A percentile compares a stretch with the other conserved stretches of the same genome.
Conservation (phyloP, 208 protist species). For the Vickermania ingenoplastis region DNA sequence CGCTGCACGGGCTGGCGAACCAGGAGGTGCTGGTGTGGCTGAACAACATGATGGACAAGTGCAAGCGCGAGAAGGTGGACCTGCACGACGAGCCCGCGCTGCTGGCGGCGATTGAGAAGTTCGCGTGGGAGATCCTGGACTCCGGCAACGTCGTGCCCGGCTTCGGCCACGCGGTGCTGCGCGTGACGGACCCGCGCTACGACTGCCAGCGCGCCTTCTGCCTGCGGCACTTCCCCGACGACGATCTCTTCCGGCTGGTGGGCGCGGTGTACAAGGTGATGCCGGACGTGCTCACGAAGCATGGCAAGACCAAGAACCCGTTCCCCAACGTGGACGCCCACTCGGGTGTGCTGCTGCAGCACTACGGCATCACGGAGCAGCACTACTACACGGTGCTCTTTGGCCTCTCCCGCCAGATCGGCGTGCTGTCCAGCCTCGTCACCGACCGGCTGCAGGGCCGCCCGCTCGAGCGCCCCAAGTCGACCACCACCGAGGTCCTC, state of each 20-base stretch:
- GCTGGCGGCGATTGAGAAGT: slow-evolving; percentile 73
- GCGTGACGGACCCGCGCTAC: slow-evolving; percentile 98
- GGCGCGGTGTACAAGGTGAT: slow-evolving; percentile 88
- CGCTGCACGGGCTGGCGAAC: slow-evolving; percentile 96
- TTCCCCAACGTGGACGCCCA: slow-evolving; percentile 98
- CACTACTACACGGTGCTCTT: slow-evolving; percentile 98
- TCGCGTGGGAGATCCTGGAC: slow-evolving; percentile 90
- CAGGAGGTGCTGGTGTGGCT: slow-evolving; percentile 94
- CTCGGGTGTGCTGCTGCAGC: slow-evolving; percentile 86
- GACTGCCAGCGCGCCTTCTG: slow-evolving; percentile 96
- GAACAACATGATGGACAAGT: slow-evolving; percentile 47
- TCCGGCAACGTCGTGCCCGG: slow-evolving; percentile 88
- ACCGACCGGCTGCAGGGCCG: slow-evolving; percentile 92
- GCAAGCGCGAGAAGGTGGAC: slow-evolving; percentile 38
- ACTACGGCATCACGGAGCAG: slow-evolving; percentile 96
- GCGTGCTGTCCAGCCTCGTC: slow-evolving; percentile 90
- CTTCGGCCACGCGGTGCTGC: slow-evolving; percentile 97
- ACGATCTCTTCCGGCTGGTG: slow-evolving; percentile 95
- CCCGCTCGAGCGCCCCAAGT: slow-evolving; percentile 97
- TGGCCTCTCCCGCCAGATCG: slow-evolving; percentile 93
- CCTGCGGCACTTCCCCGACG: slow-evolving; percentile 92
- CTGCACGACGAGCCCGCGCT: slow-evolving; percentile 38
- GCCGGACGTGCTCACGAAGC: slow-evolving; percentile 93
- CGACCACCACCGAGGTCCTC: slow-evolving; percentile 76
- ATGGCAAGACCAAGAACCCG: slow-evolving; percentile 97